Evolutionary conservation across 805 yeast species (phyloP), one percentile per base, ranked within the genome.

Genomic region (Lipomyces mesembrius): DNA sequence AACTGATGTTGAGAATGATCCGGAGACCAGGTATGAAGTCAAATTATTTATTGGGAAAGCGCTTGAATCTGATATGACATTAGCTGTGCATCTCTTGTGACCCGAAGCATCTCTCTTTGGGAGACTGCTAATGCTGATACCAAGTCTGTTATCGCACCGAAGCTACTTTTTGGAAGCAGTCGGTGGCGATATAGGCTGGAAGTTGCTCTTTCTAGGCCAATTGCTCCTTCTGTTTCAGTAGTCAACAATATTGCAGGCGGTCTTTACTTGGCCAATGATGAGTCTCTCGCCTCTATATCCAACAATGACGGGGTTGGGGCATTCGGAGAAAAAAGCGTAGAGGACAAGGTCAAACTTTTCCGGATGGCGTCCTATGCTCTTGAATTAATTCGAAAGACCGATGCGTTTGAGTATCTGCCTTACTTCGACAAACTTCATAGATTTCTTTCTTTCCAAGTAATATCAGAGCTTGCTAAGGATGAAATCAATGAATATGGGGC

Each of bases 161-260:
- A 39, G 32, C 17, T 68, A 8, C 51, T 68, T 25, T 60, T 67
- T 32, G 11, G 22, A 37, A 9, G 29, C 20, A 32, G 32, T 1
- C 27, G 53, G n/a, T 67, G 60, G 65, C 32, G 39, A 39, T n/a
- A 34, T 1, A 59, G 39, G 14, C n/a, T 67, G 34, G 61, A 57
- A 20, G 25, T 37, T 12, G 64, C 53, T 11, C 61, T 68, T 35
- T 25, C 54, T 20, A 12, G 39, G 29, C 39, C 59, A 2, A 22
- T 60, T 17, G 17, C 59, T 5, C 58, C 59, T 9, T 67, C 70
- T 9, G 46, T 68, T 2, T 39, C 70, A 14, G 29, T 64, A 25
- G 51, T 66, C 5, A 68, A 65, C 35, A 60, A 32, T 49, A n/a
- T 68, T 12, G 71, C 71, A 6, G 71, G 70, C 27, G 67, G 68